Base-by-base conservation (phyloP, 352 stramenopile genomes). In the Discostella stelligera region DNA sequence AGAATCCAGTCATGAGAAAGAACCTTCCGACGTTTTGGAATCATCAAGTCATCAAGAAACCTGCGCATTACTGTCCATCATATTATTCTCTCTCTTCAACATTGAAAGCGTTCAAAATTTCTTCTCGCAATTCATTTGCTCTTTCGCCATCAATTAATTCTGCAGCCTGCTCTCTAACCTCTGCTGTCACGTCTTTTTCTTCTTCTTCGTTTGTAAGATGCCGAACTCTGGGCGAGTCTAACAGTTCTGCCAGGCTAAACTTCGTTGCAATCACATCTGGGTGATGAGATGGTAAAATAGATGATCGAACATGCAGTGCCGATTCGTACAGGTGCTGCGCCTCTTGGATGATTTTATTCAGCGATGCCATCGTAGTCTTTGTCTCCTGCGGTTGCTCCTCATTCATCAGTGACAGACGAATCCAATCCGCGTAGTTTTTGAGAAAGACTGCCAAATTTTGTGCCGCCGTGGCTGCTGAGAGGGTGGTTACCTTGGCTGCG, bases 371-470 rank as follows among this genome's bases (percentile, higher is more conserved):
- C 10, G 7, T 39, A 44, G 23, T 11, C 14, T 23, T 21, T 46
- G 50, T 27, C 41, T 49, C 21, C 41, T 30, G 46, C 13, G 44
- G 13, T 3, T 68, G 6, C 10, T 66, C 50, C 14, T 58, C 59
- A 49, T 79, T 60, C 25, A 79, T 16, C 49, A 79, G 63, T 18
- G 27, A 48, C 32, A 83, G 50, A 55, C 65, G 60, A 23, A 74
- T 44, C 67, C 67, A 76, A 78, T 85, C 87, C 21, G 80, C 84
- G 44, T 86, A 80, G 53, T 78, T 79, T 76, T 91, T 93, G 9
- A 91, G 71, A 81, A 93, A 90, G 13, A 93, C 82, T 49, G 87
- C 87, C n/a, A 93, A 73, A 72, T 93, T 91, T 70, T 93, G 87
- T 49, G 79, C 87, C 20, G 85, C 85, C 2, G 84, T 79, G 39